Base-by-base conservation (phyloP, 441 rosid genomes). In the Raphanus hybrid region DNA sequence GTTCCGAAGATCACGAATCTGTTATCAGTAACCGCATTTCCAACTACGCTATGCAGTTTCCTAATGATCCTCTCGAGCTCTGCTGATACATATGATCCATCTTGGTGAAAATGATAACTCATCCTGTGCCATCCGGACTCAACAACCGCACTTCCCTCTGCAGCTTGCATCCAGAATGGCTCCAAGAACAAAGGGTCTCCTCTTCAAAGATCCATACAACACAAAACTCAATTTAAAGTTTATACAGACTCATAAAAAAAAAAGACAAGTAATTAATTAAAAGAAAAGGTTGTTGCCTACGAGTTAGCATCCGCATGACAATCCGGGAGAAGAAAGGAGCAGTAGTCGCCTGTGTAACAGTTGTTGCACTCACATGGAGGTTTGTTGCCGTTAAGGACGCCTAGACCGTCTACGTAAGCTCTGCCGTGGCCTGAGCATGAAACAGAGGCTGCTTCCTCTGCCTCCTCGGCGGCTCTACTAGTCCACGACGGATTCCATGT, bases 131-230 rank as follows among this genome's bases (percentile, higher is more conserved):
- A 88, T 12, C 90, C 96, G 1, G 96, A 76, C 18, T 6, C 18
- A 27, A 60, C 18, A 8, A 86, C 27, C 20, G 86, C 86, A 60
- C 96, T 88, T 3, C 73, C 80, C 4, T 64, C 86, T 14, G 90
- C 92, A 16, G 84, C 63, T 58, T 72, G 8, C 75, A 82, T 48
- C 96, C 94, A 91, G 58, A 84, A 91, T 1, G 92, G 94, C 81
- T 91, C 91, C 85, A 92, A 75, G 82, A 88, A 91, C 58, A 85
- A 23, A n/a, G 93, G 93, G 79, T 92, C 88, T 48, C 96, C 96
- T 59, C 96, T 89, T 84, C 27, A 77, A 39, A 12, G 14, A 45
- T 45, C 15, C 14, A 14, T 5, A 0, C 14, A n/a, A 2, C 2
- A 35, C 2, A 4, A 50, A 4, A 39, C 3, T 63, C 9, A 63